Evolutionary conservation across 192 early-diverging fungal genomes (phyloP), one percentile per base, ranked within the genome.

Genomic region (Endogone sp.): DNA sequence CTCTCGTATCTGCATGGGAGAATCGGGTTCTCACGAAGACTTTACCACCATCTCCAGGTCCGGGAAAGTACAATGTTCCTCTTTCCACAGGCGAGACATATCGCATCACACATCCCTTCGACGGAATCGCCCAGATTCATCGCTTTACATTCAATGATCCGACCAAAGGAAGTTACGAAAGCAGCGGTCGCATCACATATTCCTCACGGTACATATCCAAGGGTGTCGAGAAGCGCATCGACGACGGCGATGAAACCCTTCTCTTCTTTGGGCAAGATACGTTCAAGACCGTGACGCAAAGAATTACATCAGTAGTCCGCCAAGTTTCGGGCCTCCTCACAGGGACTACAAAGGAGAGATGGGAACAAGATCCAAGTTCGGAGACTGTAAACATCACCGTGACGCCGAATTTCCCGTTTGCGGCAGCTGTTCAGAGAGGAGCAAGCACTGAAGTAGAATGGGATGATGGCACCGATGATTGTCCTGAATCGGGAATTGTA

Each of bases 241-340:
- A 10, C 3, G 66, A 67, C 23, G 60, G 65, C 4, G 77, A 79
- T 30, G 69, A 72, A 4, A 79, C 77, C 11, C 32, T 79, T 9
- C 49, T 79, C 24, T 74, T 72, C 2, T 79, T 79, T 75, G 77
- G 77, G n/a, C 77, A 72, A 44, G 72, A 79, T 65, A 70, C 72
- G 2, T 71, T 68, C 54, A 70, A 71, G 60, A 71, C 77, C 20
- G 71, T 74, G 23, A 71, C 74, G 64, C 72, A 72, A 27, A 61
- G 73, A 29, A 74, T 79, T 26, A 65, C 70, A 58, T 68, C 72
- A 9, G 71, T 78, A 24, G 71, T 64, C 29, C 69, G 67, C 27
- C 76, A 78, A 56, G 71, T 78, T 21, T 11, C 37, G 37, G 16
- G 16, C 37, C 37, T 49, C 37, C 9, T 49, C 16, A 49, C 37